Percentiles rank a stretch among this genome's conserved stretches.
These are phyloP conservation scores for Hypoxylon sp. DNA, from an alignment of 2,329 filamentous ascomycete species.

Conservation along the genomic window DNA sequence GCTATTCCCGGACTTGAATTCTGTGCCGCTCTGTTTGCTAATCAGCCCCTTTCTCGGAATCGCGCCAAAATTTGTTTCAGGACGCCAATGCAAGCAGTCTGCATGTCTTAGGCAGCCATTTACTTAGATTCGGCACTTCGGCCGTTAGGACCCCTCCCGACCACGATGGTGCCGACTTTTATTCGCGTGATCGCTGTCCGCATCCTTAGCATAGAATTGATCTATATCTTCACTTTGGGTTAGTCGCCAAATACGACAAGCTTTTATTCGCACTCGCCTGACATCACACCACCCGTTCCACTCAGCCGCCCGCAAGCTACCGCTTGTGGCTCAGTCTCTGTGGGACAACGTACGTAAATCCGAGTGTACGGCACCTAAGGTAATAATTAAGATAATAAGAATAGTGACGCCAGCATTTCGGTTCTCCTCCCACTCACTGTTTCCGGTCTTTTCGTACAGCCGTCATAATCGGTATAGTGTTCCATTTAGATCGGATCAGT, in stretches of 20 bases:
- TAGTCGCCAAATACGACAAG: neutral
- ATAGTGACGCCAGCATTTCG: neutral
- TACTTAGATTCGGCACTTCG: conserved; percentile 23
- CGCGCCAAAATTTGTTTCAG: neutral
- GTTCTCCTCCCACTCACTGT: neutral
- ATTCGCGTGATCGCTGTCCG: conserved; percentile 9
- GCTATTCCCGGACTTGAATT: conserved; percentile 15
- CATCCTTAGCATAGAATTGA: conserved; percentile 7
- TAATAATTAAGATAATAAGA: conserved; percentile 1
- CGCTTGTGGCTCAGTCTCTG: neutral
- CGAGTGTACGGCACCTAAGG: neutral
- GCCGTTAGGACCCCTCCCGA: conserved; percentile 11
- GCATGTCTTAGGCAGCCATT: conserved; percentile 6
- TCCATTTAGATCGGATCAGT: neutral
- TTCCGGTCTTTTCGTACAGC: neutral
- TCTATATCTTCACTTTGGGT: neutral
- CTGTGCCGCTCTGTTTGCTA: neutral
- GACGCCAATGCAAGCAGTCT: neutral
- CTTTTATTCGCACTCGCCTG: conserved; percentile 23
- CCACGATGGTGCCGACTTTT: conserved; percentile 2
- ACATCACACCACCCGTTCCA: conserved; percentile 38
- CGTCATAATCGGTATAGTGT: neutral
- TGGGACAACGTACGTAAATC: neutral
- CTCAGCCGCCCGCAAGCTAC: neutral
- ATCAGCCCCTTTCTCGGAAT: conserved; percentile 7